A percentile compares a stretch with the other conserved stretches of the same genome.
These are phyloP conservation scores for Solanum ossicruentum DNA, from an alignment of 257 asterid species.

Conservation along the genomic window DNA sequence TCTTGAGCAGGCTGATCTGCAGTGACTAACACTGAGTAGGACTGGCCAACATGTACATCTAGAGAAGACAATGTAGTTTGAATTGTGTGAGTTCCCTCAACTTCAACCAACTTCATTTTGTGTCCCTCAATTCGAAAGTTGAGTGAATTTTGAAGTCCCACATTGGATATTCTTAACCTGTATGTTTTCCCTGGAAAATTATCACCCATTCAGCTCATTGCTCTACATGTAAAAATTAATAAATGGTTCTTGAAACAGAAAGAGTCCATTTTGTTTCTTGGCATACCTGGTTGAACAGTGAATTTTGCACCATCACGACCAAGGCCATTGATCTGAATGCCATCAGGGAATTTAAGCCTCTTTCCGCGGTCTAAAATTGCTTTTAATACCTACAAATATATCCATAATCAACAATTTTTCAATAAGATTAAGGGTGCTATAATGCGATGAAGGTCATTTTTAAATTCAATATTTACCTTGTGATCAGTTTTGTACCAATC, in stretches of 20 bases:
- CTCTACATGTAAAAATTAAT: neutral
- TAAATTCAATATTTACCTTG: constrained; percentile 18
- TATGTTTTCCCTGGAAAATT: constrained; percentile 49
- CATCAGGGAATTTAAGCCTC: constrained; percentile 30
- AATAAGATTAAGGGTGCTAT: neutral
- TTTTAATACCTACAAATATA: constrained; percentile 23
- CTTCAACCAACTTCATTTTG: constrained; percentile 52
- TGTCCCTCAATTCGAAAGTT: constrained; percentile 61
- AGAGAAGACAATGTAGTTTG: constrained; percentile 35
- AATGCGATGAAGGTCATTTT: neutral
- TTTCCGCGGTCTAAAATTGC: constrained; percentile 35
- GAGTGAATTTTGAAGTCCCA: constrained; percentile 36
- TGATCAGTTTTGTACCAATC: constrained; percentile 57
- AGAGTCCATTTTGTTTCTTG: neutral
- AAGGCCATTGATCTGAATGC: constrained; percentile 48
- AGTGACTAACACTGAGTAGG: constrained; percentile 52
- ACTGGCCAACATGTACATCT: constrained; percentile 68
- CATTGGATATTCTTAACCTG: constrained; percentile 58
- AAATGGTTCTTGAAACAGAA: neutral
- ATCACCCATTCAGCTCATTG: neutral
- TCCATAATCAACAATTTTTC: neutral
- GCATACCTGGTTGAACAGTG: constrained; percentile 31
- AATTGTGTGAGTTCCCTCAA: constrained; percentile 62
- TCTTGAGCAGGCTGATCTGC: constrained; percentile 40
- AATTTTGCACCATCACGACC: constrained; percentile 23